Base-by-base conservation (phyloP, 2,329 filamentous ascomycete genomes). In the Escovopsis sp. region DNA sequence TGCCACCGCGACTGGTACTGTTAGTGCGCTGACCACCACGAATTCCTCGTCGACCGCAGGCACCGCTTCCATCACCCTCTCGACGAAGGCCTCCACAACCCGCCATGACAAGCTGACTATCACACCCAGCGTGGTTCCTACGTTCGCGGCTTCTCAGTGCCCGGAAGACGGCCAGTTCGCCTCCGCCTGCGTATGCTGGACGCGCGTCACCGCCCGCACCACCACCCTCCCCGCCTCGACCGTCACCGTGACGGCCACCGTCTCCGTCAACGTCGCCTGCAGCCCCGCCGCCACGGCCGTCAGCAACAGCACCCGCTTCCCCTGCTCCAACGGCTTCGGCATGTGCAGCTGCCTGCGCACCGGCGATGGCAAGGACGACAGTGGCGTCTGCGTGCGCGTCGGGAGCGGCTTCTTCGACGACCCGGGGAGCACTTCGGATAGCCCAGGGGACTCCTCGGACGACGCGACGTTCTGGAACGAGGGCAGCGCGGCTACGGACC, bases 271-370 rank as follows among this genome's bases (percentile, higher is more conserved):
- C 38, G 38, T 47, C 26, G 48, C 33, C 40, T 50, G 48, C 38
- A 35, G 41, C 6, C 48, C 44, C 4, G 45, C 45, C 12, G 46
- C 45, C 6, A 38, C 45, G 3, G 41, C 42, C 33, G 46, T 47
- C 12, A 39, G 45, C 6, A 42, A 48, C 32, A 33, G 38, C 4
- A 39, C 38, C 8, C 46, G 43, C 36, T 51, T 51, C 43, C 43
- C 47, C 11, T 50, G 49, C 39, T 46, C 49, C 18, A 38, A 37
- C 18, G 40, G 41, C 34, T 36, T 38, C 35, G 47, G 48, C 36
- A 41, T 44, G 44, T 51, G 48, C 39, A 47, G 46, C 43, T 51
- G 48, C 26, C 50, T 51, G 33, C 37, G 34, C 12, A 42, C 45
- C 18, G 42, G 44, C 12, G 40, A 39, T 15, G 28, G 34, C 12